These are phyloP conservation scores for Chaetomium olivaceum DNA, from an alignment of 2,329 filamentous ascomycete genomes.

Conservation along the genomic window DNA sequence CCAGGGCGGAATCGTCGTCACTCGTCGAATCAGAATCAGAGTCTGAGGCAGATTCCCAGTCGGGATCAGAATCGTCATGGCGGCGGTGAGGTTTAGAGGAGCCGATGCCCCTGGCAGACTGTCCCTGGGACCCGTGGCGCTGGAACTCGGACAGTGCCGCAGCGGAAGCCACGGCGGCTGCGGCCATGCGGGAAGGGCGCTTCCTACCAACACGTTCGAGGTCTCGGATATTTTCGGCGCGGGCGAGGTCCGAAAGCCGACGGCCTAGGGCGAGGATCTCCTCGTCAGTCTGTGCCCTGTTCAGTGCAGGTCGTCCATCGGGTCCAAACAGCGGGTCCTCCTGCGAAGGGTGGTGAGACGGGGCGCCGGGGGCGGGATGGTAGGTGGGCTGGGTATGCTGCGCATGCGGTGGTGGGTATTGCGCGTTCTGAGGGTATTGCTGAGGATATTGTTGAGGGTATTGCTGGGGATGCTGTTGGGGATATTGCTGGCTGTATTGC, in stretches of 20 bases:
- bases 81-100: slow-evolving; percentile 41
- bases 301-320: slow-evolving; percentile 32
- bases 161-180: slow-evolving; percentile 45
- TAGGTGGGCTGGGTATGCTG: neutral
- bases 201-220: slow-evolving; percentile 45
- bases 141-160: slow-evolving; percentile 46
- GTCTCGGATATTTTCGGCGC: slow-evolving; percentile 53
- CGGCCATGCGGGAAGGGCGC: slow-evolving; percentile 42
- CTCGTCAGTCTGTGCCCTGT: slow-evolving; percentile 52
- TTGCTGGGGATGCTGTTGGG: neutral
- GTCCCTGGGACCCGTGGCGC: slow-evolving; percentile 42
- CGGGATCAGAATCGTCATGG: slow-evolving; percentile 51
- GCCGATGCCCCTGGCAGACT: slow-evolving; percentile 29
- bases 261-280: slow-evolving; percentile 59
- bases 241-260: slow-evolving; percentile 55
- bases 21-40: slow-evolving; percentile 46
- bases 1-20: slow-evolving; percentile 43
- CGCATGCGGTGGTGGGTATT: neutral
- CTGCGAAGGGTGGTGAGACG: slow-evolving; percentile 11
- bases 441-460: slow-evolving; percentile 14
- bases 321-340: slow-evolving; percentile 27
- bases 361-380: neutral
- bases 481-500: neutral
- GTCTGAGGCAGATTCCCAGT: slow-evolving; percentile 57
- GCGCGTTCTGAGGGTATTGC: neutral